Evolutionary conservation across 2,329 filamentous ascomycete species (phyloP).

Genomic region (Pseudogymnoascus verrucosus): DNA sequence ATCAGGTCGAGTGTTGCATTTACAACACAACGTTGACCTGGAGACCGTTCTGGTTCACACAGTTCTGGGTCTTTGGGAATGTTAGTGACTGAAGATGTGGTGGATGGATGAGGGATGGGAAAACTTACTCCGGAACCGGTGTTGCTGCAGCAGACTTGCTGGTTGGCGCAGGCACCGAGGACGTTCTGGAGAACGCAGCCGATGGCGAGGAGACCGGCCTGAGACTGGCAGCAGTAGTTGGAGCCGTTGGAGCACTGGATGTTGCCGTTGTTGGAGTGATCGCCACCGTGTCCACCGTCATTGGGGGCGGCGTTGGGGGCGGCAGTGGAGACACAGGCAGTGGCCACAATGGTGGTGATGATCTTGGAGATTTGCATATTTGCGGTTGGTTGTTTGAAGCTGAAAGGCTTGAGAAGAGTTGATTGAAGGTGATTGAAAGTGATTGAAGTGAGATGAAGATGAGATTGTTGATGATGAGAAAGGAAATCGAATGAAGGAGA

Average conservation of each 20-base stretch:
- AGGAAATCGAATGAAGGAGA: neutral
- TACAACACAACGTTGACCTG: neutral
- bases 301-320: neutral
- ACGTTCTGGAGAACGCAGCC: neutral
- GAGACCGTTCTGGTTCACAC: neutral
- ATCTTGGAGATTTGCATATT: slow-evolving; percentile 7
- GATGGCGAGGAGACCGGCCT: neutral
- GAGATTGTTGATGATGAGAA: neutral
- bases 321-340: neutral
- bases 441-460: slow-evolving; percentile 1
- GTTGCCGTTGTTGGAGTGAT: neutral
- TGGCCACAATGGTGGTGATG: neutral
- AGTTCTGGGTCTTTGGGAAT: neutral
- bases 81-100: neutral
- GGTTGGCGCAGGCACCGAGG: neutral
- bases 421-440: slow-evolving; percentile 3
- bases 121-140: neutral
- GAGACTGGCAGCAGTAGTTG: neutral
- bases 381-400: slow-evolving; percentile 2
- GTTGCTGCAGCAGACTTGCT: neutral
- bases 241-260: neutral
- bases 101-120: neutral
- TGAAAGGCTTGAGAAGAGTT: neutral
- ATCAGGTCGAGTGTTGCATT: neutral
- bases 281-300: neutral